These are phyloP conservation scores for Spinellus fusiger DNA, from an alignment of 192 early-diverging fungal species.

Conservation along the genomic window DNA sequence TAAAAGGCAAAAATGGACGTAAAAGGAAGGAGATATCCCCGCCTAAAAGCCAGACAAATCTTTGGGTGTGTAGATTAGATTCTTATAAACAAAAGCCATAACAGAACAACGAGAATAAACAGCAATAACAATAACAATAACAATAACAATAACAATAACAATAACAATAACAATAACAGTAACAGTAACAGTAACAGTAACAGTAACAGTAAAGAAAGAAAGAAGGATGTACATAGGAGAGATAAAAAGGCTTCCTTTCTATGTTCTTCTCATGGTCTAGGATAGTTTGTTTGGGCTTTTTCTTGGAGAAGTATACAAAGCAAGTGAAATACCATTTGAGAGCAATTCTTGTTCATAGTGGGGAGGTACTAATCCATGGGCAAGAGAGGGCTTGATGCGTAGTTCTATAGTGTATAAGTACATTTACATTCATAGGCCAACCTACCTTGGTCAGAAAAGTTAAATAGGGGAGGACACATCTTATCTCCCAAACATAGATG, in stretches of 20 bases:
- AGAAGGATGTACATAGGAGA: no score
- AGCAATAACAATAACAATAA: no score
- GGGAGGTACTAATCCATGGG: conserved; percentile 66
- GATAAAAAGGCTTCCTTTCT: no score
- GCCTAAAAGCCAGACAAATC: no score
- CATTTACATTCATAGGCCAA: neutral
- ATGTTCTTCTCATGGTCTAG: no score
- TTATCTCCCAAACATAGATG: conserved; percentile 76
- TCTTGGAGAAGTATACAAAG: conserved; percentile 55
- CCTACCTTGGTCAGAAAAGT: conserved; percentile 74
- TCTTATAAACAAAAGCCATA: no score
- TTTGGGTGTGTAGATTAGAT: no score
- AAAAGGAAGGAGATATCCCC: no score
- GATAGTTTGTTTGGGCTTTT: conserved; percentile 15
- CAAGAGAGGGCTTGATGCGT: conserved; percentile 67
- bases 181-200: neutral
- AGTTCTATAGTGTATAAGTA: conserved; percentile 55
- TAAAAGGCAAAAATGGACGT: no score
- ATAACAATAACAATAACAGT: neutral
- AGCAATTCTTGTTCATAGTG: conserved; percentile 62
- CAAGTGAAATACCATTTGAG: conserved; percentile 73
- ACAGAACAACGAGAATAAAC: no score
- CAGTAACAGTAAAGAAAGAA: neutral
- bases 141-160: no score
- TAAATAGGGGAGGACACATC: conserved; percentile 80